Conservation (phyloP, 176 grass and related monocot genomes). For the Typha latifolia region DNA sequence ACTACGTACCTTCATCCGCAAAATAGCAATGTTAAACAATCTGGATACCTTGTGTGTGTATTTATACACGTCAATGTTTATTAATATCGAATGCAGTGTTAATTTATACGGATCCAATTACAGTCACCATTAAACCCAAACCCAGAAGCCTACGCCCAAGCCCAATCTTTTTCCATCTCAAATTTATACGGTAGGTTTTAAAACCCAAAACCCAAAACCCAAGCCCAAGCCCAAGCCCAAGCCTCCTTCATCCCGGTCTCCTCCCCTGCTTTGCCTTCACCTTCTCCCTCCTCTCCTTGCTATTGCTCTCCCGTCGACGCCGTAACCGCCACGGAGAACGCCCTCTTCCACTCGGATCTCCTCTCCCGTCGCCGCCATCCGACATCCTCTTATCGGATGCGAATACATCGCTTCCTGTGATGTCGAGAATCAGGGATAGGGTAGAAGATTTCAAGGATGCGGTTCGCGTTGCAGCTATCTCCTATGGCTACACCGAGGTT, state of each 20-base stretch:
- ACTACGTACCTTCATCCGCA: too few relatives aligned
- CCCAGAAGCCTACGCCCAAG: background rate
- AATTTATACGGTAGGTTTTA: background rate
- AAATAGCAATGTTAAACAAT: too few relatives aligned
- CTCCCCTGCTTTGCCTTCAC: background rate
- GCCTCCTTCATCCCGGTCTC: background rate
- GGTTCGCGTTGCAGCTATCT: conserved; percentile 45
- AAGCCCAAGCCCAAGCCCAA: background rate
- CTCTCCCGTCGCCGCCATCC: too few relatives aligned
- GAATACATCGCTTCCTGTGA: background rate
- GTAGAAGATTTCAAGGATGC: conserved; percentile 79
- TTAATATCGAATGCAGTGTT: too few relatives aligned
- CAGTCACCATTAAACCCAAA: background rate
- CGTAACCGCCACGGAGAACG: background rate
- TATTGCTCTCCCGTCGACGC: too few relatives aligned
- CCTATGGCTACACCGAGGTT: conserved; percentile 65
- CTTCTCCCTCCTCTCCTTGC: too few relatives aligned
- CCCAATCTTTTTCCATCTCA: background rate
- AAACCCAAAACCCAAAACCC: background rate
- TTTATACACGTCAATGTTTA: too few relatives aligned
- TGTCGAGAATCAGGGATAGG: conserved; percentile 70
- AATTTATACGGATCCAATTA: too few relatives aligned
- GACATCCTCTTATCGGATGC: background rate
- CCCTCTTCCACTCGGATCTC: too few relatives aligned
- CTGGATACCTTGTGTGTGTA: too few relatives aligned